phyloP scores from a whole-genome alignment of 306 rosid genomes.

The Luffa aegyptiaca region DNA sequence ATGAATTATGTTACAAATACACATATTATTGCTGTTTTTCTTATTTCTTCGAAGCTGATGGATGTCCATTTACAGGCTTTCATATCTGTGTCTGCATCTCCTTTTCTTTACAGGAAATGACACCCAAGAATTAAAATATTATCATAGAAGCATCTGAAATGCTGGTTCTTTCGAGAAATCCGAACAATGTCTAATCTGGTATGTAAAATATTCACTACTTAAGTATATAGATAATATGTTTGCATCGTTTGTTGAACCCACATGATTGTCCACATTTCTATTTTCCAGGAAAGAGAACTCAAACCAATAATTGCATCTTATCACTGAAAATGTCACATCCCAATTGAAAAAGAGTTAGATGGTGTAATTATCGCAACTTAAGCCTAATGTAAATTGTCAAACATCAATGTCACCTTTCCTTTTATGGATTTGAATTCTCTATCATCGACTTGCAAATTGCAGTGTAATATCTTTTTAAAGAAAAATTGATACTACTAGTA shows the following conservation, averaged over 20 bases:
- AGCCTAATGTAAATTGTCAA: neutral
- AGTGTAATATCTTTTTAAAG: neutral
- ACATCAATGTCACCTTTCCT: neutral
- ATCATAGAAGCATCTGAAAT: neutral
- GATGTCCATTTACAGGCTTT: neutral
- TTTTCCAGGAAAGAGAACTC: neutral
- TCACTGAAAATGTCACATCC: neutral
- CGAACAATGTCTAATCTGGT: neutral
- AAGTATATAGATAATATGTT: neutral
- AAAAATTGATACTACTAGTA: neutral
- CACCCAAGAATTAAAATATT: neutral
- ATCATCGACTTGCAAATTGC: neutral
- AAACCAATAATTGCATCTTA: neutral
- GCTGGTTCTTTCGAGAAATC: neutral
- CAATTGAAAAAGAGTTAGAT: neutral
- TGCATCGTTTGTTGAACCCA: neutral
- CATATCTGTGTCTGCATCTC: neutral
- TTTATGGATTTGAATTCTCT: neutral
- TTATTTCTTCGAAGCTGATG: neutral
- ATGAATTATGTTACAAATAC: neutral
- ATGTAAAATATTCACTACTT: neutral
- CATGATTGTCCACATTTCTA: neutral
- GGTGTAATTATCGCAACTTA: neutral
- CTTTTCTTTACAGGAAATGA: conserved; percentile 1
- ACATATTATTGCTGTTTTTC: neutral